These are phyloP conservation scores for Alternaria triticimaculans DNA, from an alignment of 2,329 filamentous ascomycete species.

Conservation along the genomic window DNA sequence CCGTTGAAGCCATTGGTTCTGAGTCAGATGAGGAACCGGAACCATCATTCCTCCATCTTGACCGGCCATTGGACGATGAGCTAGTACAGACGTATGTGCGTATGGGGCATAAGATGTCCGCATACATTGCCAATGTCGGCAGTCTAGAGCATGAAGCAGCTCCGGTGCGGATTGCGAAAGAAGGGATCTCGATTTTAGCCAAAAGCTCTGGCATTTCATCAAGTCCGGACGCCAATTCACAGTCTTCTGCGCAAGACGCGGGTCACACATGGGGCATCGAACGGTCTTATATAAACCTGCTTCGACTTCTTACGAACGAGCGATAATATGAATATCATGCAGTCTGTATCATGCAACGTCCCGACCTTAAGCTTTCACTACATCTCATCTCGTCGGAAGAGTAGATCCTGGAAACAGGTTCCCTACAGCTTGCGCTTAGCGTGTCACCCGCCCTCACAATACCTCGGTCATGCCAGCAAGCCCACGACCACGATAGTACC, in stretches of 20 bases:
- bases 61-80: conserved; percentile 64
- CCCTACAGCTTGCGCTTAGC: neutral
- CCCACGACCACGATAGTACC: neutral
- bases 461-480: neutral
- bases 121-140: conserved; percentile 60
- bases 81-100: conserved; percentile 58
- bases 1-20: conserved; percentile 5
- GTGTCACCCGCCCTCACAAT: neutral
- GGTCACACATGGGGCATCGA: conserved; percentile 13
- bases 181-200: conserved; percentile 9
- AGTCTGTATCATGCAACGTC: neutral
- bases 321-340: neutral
- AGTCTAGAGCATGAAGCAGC: conserved; percentile 50
- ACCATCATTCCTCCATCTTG: conserved; percentile 59
- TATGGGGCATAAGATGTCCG: conserved; percentile 58
- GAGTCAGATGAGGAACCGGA: conserved; percentile 26
- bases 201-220: neutral
- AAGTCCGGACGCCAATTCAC: neutral
- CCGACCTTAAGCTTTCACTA: neutral
- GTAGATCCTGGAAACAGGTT: neutral
- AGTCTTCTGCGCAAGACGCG: neutral
- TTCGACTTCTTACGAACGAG: neutral
- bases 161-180: conserved; percentile 10
- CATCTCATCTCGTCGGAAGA: neutral
- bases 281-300: neutral